Evolutionary conservation across 257 asterid genomes (phyloP).

Genomic region (Scutellaria galericulata): DNA sequence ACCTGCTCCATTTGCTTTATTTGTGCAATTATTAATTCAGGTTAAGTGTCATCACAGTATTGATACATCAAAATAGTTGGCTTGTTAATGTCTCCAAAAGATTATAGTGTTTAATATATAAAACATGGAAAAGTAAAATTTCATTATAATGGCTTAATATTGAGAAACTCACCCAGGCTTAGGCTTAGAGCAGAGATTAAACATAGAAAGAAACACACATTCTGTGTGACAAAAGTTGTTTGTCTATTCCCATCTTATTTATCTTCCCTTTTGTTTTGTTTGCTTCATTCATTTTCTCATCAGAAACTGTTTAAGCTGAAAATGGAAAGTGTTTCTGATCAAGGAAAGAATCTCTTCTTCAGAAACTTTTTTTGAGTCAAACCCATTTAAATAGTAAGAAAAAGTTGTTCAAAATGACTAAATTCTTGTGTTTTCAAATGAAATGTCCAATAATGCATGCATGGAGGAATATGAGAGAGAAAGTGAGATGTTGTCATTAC

Average conservation of each 20-base stretch:
- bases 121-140: not conserved
- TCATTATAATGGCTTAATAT: not conserved
- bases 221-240: not conserved
- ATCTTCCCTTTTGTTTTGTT: not conserved
- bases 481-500: not conserved
- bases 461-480: not conserved
- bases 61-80: not conserved
- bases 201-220: slow-evolving; percentile 23
- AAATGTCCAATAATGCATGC: slow-evolving; percentile 6
- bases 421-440: not conserved
- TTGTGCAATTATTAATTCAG: too few species aligned
- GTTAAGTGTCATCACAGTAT: too few species aligned
- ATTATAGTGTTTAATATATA: not conserved
- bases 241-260: not conserved
- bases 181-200: not conserved
- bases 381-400: not conserved
- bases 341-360: slow-evolving; percentile 11
- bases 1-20: too few species aligned
- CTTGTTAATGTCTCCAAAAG: slow-evolving; percentile 23
- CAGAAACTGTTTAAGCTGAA: slow-evolving; percentile 32
- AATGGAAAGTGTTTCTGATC: slow-evolving; percentile 11
- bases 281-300: not conserved
- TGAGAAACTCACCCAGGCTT: not conserved
- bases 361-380: slow-evolving; percentile 12
- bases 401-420: slow-evolving; percentile 11